These are phyloP conservation scores for Polychaeton citri DNA, from an alignment of 2,329 filamentous ascomycete genomes.

Conservation along the genomic window DNA sequence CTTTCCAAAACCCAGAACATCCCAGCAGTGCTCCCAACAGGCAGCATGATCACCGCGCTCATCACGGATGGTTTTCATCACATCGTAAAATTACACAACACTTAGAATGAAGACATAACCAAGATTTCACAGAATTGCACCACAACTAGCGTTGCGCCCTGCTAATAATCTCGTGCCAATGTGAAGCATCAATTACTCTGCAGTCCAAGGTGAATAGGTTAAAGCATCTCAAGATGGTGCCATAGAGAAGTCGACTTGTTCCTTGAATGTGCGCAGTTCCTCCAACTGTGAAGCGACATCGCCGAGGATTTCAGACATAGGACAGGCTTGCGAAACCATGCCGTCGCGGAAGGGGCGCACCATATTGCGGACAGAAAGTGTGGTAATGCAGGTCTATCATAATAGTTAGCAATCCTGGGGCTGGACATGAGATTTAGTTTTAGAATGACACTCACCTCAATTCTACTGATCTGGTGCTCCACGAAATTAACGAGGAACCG, in stretches of 20 bases:
- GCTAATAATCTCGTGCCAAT: too few relatives aligned
- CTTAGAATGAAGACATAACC: too few relatives aligned
- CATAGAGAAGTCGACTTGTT: conserved; percentile 5
- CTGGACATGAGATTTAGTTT: background rate
- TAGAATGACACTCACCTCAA: conserved; percentile 67
- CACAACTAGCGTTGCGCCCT: too few relatives aligned
- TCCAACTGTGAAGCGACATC: conserved; percentile 48
- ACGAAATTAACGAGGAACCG: conserved; percentile 77
- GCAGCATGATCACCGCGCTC: too few relatives aligned
- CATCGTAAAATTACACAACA: too few relatives aligned
- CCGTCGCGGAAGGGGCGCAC: conserved; percentile 54
- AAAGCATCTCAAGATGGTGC: conserved; percentile 2
- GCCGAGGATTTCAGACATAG: conserved; percentile 60
- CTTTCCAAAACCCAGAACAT: too few relatives aligned
- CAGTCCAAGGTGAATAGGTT: background rate
- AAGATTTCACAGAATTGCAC: too few relatives aligned
- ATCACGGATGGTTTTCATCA: too few relatives aligned
- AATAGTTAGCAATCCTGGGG: conserved; percentile 1
- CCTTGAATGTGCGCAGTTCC: conserved; percentile 41
- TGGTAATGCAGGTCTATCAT: conserved; percentile 73
- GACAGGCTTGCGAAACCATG: conserved; percentile 60
- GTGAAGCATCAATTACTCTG: too few relatives aligned
- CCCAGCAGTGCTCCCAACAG: too few relatives aligned
- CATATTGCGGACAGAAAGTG: conserved; percentile 66
- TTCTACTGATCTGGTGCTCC: conserved; percentile 87